Evolutionary conservation across 495 filamentous ascomycete species (phyloP).

Genomic region (Trichoderma gamsii): DNA sequence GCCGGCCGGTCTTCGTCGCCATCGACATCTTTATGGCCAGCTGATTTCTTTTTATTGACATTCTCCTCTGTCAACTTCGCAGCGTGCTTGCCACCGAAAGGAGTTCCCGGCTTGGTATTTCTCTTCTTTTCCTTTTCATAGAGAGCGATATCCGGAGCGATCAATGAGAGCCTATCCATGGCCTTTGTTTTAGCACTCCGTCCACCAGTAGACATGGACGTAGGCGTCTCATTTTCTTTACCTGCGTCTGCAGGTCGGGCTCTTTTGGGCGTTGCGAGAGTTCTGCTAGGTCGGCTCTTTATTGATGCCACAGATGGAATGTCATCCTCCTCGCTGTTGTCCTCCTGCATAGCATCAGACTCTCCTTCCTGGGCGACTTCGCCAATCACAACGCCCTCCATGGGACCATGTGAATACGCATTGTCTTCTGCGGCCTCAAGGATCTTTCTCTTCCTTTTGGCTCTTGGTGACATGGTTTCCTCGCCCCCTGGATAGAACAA

Average conservation of each 20-base stretch:
- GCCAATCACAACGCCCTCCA: constrained; percentile 23
- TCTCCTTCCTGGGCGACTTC: constrained; percentile 26
- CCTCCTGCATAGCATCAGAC: constrained; percentile 31
- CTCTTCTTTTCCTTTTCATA: constrained; percentile 92
- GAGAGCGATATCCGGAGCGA: constrained; percentile 75
- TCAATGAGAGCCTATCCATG: constrained; percentile 62
- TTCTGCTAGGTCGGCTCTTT: constrained; percentile 20
- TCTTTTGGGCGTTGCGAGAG: constrained; percentile 37
- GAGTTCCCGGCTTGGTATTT: constrained; percentile 59
- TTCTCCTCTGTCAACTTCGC: constrained; percentile 51
- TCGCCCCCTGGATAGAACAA: constrained; percentile 38
- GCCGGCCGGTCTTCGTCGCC: constrained; percentile 41
- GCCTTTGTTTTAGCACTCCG: constrained; percentile 85
- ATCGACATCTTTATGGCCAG: background rate
- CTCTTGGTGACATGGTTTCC: constrained; percentile 24
- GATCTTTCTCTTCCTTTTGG: constrained; percentile 39
- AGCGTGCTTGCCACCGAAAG: constrained; percentile 67
- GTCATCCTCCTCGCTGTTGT: constrained; percentile 19
- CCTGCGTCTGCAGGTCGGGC: constrained; percentile 40
- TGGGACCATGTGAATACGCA: constrained; percentile 23
- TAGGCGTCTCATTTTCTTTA: constrained; percentile 85
- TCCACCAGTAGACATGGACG: constrained; percentile 55
- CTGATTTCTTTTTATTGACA: constrained; percentile 30
- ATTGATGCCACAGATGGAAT: constrained; percentile 14
- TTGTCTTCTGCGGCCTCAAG: constrained; percentile 36